A percentile compares a stretch with the other conserved stretches of the same genome.
Conservation (phyloP, 257 asterid genomes). For the Solanum etuberosum region DNA sequence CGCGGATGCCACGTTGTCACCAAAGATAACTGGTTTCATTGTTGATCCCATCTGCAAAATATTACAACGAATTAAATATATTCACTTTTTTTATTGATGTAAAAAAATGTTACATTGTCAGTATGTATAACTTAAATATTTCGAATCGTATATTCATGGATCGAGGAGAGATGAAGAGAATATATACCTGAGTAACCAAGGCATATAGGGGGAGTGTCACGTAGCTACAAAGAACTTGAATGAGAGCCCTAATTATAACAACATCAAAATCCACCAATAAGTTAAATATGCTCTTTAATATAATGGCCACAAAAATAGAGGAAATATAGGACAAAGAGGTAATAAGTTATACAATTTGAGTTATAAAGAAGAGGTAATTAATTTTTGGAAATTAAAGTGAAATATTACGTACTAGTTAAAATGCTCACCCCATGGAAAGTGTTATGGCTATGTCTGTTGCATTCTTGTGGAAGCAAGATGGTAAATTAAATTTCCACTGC, state of each 20-base stretch:
- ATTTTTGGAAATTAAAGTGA: background rate
- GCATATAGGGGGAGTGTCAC: slow-evolving; percentile 5
- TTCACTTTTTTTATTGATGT: background rate
- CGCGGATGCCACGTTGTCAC: background rate
- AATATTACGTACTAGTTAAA: background rate
- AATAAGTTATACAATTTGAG: too few species aligned
- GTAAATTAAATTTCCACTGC: background rate
- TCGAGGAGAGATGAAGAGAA: background rate
- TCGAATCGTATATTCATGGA: background rate
- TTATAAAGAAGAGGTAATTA: background rate
- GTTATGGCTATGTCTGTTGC: background rate
- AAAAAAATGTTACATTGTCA: background rate
- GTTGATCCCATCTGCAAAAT: slow-evolving; percentile 5
- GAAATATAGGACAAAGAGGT: background rate
- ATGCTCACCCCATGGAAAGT: slow-evolving; percentile 2
- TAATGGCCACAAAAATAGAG: background rate
- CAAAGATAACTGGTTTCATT: background rate
- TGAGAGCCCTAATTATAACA: background rate
- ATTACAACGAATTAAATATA: background rate
- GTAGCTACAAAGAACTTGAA: slow-evolving; percentile 1
- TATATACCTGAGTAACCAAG: background rate
- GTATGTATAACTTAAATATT: background rate
- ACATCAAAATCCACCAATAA: background rate
- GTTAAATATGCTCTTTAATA: background rate
- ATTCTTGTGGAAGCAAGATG: slow-evolving; percentile 1